Evolutionary conservation across 176 grass and related monocot genomes (phyloP).

Genomic region (Puccinellia tenuiflora): DNA sequence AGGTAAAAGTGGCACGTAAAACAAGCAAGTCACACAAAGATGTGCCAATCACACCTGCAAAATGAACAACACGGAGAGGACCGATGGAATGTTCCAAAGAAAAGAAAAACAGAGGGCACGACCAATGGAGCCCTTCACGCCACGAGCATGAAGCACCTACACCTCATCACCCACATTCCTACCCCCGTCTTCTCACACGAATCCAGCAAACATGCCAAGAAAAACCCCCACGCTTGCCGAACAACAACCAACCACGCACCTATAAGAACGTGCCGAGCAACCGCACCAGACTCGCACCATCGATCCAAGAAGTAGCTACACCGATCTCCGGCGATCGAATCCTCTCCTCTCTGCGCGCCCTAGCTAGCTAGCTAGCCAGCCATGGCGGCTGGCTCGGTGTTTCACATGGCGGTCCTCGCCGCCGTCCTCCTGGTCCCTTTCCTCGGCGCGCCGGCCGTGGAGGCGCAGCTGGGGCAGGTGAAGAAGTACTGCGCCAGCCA

Average conservation of each 20-base stretch:
- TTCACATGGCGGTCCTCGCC: constrained; percentile 23
- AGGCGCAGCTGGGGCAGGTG: constrained; percentile 34
- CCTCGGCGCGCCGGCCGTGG: not conserved
- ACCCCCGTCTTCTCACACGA: not conserved
- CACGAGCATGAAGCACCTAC: constrained; percentile 34
- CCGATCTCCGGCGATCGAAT: not conserved
- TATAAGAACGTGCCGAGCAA: constrained; percentile 8
- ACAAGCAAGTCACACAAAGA: constrained; percentile 15
- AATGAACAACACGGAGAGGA: not conserved
- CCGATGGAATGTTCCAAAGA: not conserved
- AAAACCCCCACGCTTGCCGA: not conserved
- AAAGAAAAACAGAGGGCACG: not conserved
- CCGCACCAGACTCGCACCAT: not conserved
- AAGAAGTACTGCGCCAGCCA: constrained; percentile 68
- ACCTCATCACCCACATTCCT: constrained; percentile 23
- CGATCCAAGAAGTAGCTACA: not conserved
- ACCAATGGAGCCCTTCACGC: not conserved
- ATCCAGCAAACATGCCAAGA: constrained; percentile 50
- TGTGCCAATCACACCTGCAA: not conserved
- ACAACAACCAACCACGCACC: not conserved
- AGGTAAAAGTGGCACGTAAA: not conserved
- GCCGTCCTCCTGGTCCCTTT: constrained; percentile 33
- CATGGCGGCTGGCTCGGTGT: constrained; percentile 16
- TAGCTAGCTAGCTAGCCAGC: not conserved
- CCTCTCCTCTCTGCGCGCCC: not conserved